Evolutionary conservation across 495 filamentous ascomycete species (phyloP).

Genomic region (Penicillium nucicola): DNA sequence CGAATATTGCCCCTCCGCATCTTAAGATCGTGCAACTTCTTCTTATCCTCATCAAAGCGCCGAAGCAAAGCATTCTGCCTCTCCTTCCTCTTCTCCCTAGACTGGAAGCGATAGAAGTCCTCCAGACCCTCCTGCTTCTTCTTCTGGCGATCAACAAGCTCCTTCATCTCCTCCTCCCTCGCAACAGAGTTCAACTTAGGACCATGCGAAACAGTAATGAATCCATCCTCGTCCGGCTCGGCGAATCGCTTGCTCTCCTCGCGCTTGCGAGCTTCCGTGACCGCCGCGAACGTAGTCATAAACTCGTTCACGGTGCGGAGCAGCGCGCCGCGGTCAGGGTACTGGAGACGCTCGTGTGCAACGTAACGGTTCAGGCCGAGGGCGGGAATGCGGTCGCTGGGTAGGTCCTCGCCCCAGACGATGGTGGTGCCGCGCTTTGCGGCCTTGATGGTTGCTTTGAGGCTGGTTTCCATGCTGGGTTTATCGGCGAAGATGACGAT

Average conservation of each 20-base stretch:
- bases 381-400: slow-evolving; percentile 44
- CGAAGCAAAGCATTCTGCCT: slow-evolving; percentile 62
- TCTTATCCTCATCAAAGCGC: slow-evolving; percentile 54
- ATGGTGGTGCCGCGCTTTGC: slow-evolving; percentile 45
- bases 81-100: slow-evolving; percentile 82
- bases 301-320: slow-evolving; percentile 74
- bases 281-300: slow-evolving; percentile 67
- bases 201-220: slow-evolving; percentile 84
- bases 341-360: slow-evolving; percentile 59
- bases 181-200: slow-evolving; percentile 68
- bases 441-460: slow-evolving; percentile 67
- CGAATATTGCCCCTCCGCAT: slow-evolving; percentile 46
- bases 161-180: slow-evolving; percentile 69
- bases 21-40: slow-evolving; percentile 51
- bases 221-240: slow-evolving; percentile 91
- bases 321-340: slow-evolving; percentile 60
- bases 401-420: slow-evolving; percentile 63
- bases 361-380: slow-evolving; percentile 64
- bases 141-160: slow-evolving; percentile 68
- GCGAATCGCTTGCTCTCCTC: slow-evolving; percentile 61
- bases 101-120: slow-evolving; percentile 95
- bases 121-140: slow-evolving; percentile 63
- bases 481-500: slow-evolving; percentile 81
- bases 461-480: slow-evolving; percentile 63
- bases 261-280: slow-evolving; percentile 63